Conservation (phyloP, 306 rosid species). For the Inga oerstediana region DNA sequence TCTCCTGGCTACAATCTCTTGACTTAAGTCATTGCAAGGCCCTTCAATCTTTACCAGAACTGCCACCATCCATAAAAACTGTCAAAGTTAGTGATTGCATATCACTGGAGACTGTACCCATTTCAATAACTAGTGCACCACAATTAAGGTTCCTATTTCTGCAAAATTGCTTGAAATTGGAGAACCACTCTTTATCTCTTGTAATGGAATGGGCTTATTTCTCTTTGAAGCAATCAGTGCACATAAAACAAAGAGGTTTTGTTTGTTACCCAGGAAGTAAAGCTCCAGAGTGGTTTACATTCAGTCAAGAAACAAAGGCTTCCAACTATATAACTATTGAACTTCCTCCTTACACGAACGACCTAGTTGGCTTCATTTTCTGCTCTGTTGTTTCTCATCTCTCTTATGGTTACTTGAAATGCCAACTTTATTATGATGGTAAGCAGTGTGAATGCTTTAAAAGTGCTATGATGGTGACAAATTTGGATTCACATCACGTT, state of each 20-base stretch:
- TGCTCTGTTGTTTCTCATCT: neutral
- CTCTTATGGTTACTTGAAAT: neutral
- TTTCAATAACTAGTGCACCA: neutral
- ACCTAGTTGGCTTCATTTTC: neutral
- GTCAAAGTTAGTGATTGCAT: neutral
- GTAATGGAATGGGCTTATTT: neutral
- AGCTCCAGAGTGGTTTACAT: neutral
- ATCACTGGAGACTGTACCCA: neutral
- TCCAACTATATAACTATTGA: neutral
- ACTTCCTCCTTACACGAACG: neutral
- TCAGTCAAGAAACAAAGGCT: neutral
- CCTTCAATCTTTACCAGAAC: neutral
- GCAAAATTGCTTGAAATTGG: neutral
- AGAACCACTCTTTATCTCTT: neutral
- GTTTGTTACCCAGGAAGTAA: conserved; percentile 1
- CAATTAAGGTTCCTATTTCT: neutral
- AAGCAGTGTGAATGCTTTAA: neutral
- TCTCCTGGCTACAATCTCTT: neutral
- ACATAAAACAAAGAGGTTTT: neutral
- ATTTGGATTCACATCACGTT: neutral
- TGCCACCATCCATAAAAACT: neutral
- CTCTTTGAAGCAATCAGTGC: neutral
- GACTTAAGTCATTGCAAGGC: no score
- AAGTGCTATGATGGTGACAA: rapidly evolving
- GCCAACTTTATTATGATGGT: neutral